These are phyloP conservation scores for Herpetomonas tarakana DNA, from an alignment of 208 protist species.

Conservation along the genomic window DNA sequence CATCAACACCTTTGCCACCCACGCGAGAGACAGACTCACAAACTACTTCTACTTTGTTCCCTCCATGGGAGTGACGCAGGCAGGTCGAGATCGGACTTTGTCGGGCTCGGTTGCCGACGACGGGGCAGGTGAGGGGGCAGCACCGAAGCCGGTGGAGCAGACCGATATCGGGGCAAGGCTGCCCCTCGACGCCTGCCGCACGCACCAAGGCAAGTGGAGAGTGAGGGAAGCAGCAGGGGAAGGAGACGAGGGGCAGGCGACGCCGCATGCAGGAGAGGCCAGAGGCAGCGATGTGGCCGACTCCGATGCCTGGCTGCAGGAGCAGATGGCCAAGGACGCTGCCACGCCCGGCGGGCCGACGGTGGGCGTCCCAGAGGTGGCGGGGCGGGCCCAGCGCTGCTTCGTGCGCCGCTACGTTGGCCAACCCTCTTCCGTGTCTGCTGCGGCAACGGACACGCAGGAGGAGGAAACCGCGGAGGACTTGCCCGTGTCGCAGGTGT, in stretches of 20 bases:
- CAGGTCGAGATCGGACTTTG: neutral
- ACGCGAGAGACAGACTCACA: constrained; percentile 38
- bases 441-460: constrained; percentile 28
- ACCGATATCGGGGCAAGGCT: constrained; percentile 36
- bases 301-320: neutral
- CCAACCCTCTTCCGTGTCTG: constrained; percentile 8
- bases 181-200: constrained; percentile 21
- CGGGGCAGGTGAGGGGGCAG: no score
- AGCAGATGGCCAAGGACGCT: neutral
- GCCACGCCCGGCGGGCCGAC: neutral
- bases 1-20: constrained; percentile 60
- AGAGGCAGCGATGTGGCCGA: no score
- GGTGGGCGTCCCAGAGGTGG: constrained; percentile 42
- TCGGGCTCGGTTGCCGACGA: no score
- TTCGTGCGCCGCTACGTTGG: constrained; percentile 35
- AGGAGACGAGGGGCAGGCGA: no score
- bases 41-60: constrained; percentile 79
- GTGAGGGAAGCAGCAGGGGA: no score
- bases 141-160: no score
- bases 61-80: constrained; percentile 14
- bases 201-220: neutral
- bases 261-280: no score
- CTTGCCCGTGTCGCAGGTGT: constrained; percentile 7
- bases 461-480: neutral
- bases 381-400: constrained; percentile 71